Evolutionary conservation across 805 yeast genomes (phyloP), one percentile per base, ranked within the genome.

Genomic region (Nakazawaea ambrosiae): DNA sequence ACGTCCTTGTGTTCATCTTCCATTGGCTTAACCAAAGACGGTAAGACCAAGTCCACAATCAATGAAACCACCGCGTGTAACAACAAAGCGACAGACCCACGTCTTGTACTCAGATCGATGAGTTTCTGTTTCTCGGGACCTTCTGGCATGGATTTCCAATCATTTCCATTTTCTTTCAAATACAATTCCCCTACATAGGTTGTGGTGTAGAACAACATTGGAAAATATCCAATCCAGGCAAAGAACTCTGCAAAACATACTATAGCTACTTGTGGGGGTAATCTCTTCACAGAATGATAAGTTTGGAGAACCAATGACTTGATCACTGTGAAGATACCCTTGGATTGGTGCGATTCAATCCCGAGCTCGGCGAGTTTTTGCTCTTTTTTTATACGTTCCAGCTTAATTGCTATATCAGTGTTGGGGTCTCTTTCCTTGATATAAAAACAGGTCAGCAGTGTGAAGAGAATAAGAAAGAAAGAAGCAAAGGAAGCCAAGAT

Each of bases 201-300:
- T 2, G 83, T 72, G 3, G 81, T 75, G 48, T 77, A 78, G 44
- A 77, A 78, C 20, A 78, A 50, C 70, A 78, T 67, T 2, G 81
- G 80, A 55, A 78, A 78, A 58, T 79, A 78, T 1, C 81, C 81
- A 29, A 77, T 69, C 83, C 83, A 78, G 1, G 82, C 82, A 53
- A 73, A 73, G 41, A 77, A 71, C 50, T 78, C 80, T 2, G 76
- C 74, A 36, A 55, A 58, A 45, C 81, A 77, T 3, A 75, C 73
- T 1, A 63, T 51, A 35, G 62, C 63, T 2, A 74, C 69, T 44
- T 70, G 77, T 2, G 70, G 66, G 8, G 82, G 76, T 9, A 76
- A 51, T 22, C 60, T 48, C 2, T 41, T 45, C 9, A 65, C 53
- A 10, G 69, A 63, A 10, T 56, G 49, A 0, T 45, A 33, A 0